Conservation (phyloP, 1,139 yeast genomes). For the Blastobotrys persicus region DNA sequence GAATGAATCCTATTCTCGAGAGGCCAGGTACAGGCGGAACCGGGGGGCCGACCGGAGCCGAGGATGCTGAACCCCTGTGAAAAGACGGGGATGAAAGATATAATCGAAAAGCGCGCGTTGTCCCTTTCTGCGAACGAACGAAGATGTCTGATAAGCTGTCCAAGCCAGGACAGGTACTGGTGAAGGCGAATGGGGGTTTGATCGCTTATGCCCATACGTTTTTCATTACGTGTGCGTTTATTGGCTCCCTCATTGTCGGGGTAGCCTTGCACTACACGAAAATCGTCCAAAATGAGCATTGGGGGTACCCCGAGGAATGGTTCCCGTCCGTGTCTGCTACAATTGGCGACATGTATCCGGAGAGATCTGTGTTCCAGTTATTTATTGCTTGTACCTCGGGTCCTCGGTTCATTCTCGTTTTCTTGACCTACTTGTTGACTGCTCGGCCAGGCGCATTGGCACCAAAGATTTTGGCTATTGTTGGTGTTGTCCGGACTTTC, state of each 20-base stretch:
- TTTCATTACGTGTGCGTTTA: slow-evolving; percentile 68
- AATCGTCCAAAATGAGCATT: slow-evolving; percentile 81
- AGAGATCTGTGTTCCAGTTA: slow-evolving; percentile 85
- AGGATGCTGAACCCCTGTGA: no score
- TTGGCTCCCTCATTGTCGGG: slow-evolving; percentile 72
- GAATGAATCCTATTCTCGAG: no score
- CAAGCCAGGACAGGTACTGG: slow-evolving; percentile 21
- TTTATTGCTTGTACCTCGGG: slow-evolving; percentile 51
- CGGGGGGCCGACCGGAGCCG: no score
- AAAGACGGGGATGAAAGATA: no score
- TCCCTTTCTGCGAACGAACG: neutral
- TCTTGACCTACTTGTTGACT: slow-evolving; percentile 53
- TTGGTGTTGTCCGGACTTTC: slow-evolving; percentile 79
- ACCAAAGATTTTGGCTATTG: slow-evolving; percentile 46
- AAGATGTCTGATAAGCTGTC: slow-evolving; percentile 39
- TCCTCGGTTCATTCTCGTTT: slow-evolving; percentile 75
- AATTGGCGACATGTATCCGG: slow-evolving; percentile 96
- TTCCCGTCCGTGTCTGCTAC: slow-evolving; percentile 96
- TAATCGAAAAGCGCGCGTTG: no score
- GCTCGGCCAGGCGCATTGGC: slow-evolving; percentile 41
- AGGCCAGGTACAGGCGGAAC: no score
- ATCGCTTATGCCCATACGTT: slow-evolving; percentile 70
- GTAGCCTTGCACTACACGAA: slow-evolving; percentile 73
- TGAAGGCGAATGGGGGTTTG: slow-evolving; percentile 50
- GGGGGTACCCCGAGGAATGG: slow-evolving; percentile 97